Conservation (phyloP, 31 red algal species). For the Bonnemaisonia californica region DNA sequence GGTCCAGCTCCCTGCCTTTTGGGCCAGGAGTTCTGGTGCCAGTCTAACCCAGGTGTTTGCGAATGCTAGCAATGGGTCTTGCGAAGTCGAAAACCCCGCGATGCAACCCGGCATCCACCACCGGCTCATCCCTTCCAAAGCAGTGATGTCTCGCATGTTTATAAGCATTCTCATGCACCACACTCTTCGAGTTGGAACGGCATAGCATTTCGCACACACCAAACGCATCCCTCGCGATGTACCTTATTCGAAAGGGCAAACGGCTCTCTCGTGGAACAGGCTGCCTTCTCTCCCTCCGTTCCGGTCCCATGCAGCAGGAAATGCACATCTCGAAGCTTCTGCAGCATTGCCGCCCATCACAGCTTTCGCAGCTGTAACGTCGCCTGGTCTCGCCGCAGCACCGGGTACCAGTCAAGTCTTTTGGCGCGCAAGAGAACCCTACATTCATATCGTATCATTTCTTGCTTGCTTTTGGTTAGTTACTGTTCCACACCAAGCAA, state of each 20-base stretch:
- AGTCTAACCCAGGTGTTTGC: neutral
- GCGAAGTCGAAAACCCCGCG: constrained; percentile 79
- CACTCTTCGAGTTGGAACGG: constrained; percentile 47
- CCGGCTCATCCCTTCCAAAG: constrained; percentile 25
- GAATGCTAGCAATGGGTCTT: constrained; percentile 26
- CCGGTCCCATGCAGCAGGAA: constrained; percentile 75
- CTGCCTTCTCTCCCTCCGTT: neutral
- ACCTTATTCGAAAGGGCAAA: neutral
- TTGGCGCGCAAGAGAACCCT: neutral
- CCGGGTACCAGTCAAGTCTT: neutral
- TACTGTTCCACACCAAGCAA: neutral
- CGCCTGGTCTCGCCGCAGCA: neutral
- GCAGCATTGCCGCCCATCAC: constrained; percentile 50
- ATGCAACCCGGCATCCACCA: constrained; percentile 54
- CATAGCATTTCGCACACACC: constrained; percentile 55
- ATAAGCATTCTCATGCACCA: constrained; percentile 88
- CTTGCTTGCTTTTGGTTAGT: too few species aligned
- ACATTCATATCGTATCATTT: too few species aligned
- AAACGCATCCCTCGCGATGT: constrained; percentile 33
- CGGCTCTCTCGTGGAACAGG: too few species aligned
- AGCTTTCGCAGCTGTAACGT: constrained; percentile 58
- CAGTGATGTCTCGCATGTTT: constrained; percentile 60
- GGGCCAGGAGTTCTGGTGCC: too few species aligned
- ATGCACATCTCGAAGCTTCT: constrained; percentile 65
- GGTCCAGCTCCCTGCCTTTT: too few species aligned